A percentile compares a stretch with the other conserved stretches of the same genome.
Conservation (phyloP, 179 eudicot genomes). For the Beta lomatogona region DNA sequence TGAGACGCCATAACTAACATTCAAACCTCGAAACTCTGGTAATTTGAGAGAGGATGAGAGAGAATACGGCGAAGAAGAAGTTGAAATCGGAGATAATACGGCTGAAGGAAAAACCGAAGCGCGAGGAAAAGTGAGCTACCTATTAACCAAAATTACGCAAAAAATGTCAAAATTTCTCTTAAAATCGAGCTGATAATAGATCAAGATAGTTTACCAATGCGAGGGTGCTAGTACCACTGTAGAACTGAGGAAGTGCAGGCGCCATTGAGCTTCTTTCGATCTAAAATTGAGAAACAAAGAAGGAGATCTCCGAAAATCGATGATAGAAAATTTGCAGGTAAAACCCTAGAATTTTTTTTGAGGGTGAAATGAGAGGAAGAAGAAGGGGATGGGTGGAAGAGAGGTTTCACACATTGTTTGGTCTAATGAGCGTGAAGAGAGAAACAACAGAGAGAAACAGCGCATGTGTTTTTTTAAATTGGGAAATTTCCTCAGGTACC, state of each 20-base stretch:
- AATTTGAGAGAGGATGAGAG: conserved; percentile 34
- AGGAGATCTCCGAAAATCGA: neutral
- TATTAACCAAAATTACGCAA: conserved; percentile 20
- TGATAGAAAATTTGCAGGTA: conserved; percentile 12
- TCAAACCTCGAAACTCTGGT: conserved; percentile 50
- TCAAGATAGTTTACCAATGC: conserved; percentile 25
- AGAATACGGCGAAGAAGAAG: conserved; percentile 23
- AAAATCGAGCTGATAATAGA: neutral
- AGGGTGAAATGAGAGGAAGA: too few relatives aligned
- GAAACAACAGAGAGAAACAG: too few relatives aligned
- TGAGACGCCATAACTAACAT: conserved; percentile 34
- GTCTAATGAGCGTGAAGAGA: too few relatives aligned
- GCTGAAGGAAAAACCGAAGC: conserved; percentile 42
- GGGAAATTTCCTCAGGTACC: too few relatives aligned
- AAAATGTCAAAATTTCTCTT: neutral
- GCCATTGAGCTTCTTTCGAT: conserved; percentile 31
- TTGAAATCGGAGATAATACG: conserved; percentile 34
- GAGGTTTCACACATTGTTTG: neutral
- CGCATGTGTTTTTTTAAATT: too few relatives aligned
- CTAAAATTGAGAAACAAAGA: conserved; percentile 21
- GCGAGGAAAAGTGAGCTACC: conserved; percentile 66
- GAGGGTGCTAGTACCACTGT: conserved; percentile 35
- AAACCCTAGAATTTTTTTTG: conserved; percentile 18
- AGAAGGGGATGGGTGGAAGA: neutral
- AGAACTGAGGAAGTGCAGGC: conserved; percentile 32